Conservation (phyloP, 371 early-diverging fungal species). For the Syncephalastrum contaminatum region DNA sequence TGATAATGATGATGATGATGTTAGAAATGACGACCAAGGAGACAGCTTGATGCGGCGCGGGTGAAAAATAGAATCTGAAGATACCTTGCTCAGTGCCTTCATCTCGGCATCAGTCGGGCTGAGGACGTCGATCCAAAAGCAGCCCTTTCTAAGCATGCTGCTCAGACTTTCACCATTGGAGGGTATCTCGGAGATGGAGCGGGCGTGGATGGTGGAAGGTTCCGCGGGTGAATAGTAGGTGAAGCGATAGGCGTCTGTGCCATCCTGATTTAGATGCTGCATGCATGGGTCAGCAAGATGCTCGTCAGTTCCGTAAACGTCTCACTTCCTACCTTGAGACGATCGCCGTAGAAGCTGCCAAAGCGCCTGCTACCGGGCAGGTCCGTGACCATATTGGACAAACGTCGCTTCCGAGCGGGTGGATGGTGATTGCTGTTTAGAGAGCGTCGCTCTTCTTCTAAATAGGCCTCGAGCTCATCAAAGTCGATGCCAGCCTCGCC, state of each 20-base stretch:
- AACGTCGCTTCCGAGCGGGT: constrained; percentile 13
- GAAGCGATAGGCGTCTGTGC: constrained; percentile 35
- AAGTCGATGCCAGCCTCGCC: constrained; percentile 38
- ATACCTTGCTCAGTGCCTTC: constrained; percentile 56
- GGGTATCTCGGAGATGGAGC: constrained; percentile 39
- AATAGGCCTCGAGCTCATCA: constrained; percentile 21
- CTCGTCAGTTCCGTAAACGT: too few species aligned
- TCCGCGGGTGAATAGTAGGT: constrained; percentile 41
- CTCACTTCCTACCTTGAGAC: constrained; percentile 15
- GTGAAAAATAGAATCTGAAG: neutral
- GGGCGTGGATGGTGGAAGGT: constrained; percentile 43
- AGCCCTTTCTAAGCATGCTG: constrained; percentile 48
- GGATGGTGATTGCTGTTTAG: neutral
- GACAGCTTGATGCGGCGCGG: too few species aligned
- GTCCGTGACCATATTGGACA: constrained; percentile 15
- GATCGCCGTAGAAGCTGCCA: constrained; percentile 16
- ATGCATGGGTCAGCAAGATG: neutral
- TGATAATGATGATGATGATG: too few species aligned
- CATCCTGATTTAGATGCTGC: constrained; percentile 18
- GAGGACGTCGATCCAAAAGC: constrained; percentile 85
- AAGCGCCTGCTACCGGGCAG: constrained; percentile 7
- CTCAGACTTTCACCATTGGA: constrained; percentile 24
- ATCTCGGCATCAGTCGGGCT: constrained; percentile 78
- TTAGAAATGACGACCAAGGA: too few species aligned
- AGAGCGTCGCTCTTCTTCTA: constrained; percentile 12